These are phyloP conservation scores for Talaromyces sp. DNA, from an alignment of 2,329 filamentous ascomycete genomes.

Conservation along the genomic window DNA sequence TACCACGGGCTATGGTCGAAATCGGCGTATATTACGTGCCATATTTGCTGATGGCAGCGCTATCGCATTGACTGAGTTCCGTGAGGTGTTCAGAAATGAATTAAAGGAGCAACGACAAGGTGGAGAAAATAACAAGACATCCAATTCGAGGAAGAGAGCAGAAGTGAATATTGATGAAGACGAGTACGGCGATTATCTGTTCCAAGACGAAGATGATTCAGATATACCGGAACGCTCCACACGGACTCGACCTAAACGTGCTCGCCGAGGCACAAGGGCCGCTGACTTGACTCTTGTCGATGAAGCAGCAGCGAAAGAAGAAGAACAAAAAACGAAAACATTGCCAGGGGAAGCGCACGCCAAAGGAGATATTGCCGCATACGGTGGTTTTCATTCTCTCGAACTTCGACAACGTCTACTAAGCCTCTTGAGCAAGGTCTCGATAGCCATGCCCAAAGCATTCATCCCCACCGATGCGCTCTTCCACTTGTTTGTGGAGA, in stretches of 20 bases:
- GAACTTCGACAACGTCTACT: conserved; percentile 45
- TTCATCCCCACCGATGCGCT: conserved; percentile 40
- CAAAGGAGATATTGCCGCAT: conserved; percentile 25
- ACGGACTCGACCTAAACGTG: conserved; percentile 31
- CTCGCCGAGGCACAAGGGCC: conserved; percentile 28
- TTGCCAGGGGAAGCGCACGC: conserved; percentile 19
- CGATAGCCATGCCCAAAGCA: conserved; percentile 31
- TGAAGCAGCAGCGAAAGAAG: background rate
- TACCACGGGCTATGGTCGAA: conserved; percentile 30
- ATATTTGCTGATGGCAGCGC: conserved; percentile 46
- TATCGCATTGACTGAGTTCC: conserved; percentile 40
- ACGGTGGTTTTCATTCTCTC: conserved; percentile 41
- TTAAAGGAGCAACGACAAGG: conserved; percentile 32
- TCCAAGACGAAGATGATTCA: conserved; percentile 36
- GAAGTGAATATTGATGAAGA: conserved; percentile 46
- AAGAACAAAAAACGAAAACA: conserved; percentile 15
- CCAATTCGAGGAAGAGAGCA: conserved; percentile 32
- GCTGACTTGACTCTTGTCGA: background rate
- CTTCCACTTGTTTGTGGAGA: conserved; percentile 44
- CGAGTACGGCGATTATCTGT: conserved; percentile 46
- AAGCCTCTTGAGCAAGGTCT: conserved; percentile 40
- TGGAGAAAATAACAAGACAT: conserved; percentile 29
- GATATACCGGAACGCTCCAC: conserved; percentile 24
- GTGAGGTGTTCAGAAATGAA: conserved; percentile 44
- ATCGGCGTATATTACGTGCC: conserved; percentile 44